These are phyloP conservation scores for Mycena amicta DNA, from an alignment of 768 basidiomycete species.

Conservation along the genomic window DNA sequence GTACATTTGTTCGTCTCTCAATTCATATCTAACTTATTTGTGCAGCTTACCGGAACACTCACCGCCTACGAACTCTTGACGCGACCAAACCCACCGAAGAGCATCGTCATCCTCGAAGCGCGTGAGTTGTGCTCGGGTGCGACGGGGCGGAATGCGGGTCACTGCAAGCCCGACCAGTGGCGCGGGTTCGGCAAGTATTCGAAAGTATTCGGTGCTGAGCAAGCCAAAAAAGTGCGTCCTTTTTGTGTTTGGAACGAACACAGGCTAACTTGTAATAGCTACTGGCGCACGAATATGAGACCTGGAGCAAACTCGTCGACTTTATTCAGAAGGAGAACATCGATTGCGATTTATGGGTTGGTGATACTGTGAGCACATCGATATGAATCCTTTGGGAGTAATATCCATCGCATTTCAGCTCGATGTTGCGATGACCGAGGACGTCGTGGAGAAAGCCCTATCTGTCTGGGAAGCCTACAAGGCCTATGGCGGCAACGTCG, in stretches of 20 bases:
- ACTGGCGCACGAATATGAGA: conserved; percentile 23
- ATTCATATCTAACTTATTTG: not conserved
- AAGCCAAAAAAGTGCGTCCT: conserved; percentile 13
- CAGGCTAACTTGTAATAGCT: not conserved
- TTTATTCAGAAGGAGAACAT: conserved; percentile 21
- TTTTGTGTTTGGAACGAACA: not conserved
- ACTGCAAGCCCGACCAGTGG: conserved; percentile 51
- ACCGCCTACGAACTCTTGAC: conserved; percentile 25
- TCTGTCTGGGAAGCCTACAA: conserved; percentile 17
- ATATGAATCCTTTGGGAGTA: no score
- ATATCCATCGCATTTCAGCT: not conserved
- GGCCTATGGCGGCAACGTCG: conserved; percentile 23
- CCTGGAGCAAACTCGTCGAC: conserved; percentile 15
- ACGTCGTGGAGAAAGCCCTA: conserved; percentile 6
- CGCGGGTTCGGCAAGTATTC: conserved; percentile 46
- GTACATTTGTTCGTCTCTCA: conserved; percentile 38
- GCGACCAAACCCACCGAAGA: conserved; percentile 24
- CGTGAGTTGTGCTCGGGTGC: conserved; percentile 58
- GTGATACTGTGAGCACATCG: conserved; percentile 16
- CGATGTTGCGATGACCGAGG: conserved; percentile 21
- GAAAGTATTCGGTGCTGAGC: conserved; percentile 35
- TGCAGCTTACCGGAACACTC: conserved; percentile 26
- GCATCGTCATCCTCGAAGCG: conserved; percentile 63
- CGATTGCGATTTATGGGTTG: conserved; percentile 29
- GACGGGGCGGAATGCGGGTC: conserved; percentile 57